Base-by-base conservation (phyloP, 2,329 filamentous ascomycete genomes). In the Cordyceps farinosa region DNA sequence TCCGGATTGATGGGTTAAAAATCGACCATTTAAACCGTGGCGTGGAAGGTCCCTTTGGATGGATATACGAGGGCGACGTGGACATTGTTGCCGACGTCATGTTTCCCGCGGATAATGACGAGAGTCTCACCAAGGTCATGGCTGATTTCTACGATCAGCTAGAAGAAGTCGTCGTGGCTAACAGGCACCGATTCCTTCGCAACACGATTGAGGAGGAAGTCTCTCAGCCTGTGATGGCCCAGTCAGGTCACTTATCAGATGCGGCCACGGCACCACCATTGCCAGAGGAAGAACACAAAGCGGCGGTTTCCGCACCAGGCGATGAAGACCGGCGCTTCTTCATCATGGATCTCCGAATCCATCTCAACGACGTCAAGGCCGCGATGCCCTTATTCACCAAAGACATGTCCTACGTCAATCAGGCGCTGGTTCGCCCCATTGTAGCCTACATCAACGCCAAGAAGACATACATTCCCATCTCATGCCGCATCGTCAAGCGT, bases 381-480 rank as follows among this genome's bases (percentile, higher is more conserved):
- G 89, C 90, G 3, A 93, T 99, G 1, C 95, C 95, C 1, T 84
- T 98, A 57, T 98, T 99, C 78, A 96, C 90, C 1, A 89, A 87
- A 17, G 90, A 97, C 72, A 85, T 98, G 55, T 96, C 92, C 1
- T 99, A 98, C 74, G 90, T 97, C 70, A 98, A 97, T 76, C 96
- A 96, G 74, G 92, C 95, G 1, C 87, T 98, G 5, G 91, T 98
- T 42, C 87, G 95, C 5, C 95, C 95, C 17, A 99, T 99, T 65
- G 93, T 99, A 47, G 95, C 95, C 7, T 99, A 98, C 75, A 98
- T 99, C 77, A 99, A 99, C 76, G 91, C 92, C 48, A 91, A 92
- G 74, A 89, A 89, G 72, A 96, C 94, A 0, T 98, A 97, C 72
- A 98, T 99, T 50, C 95, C 95, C 32, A 92, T 99, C 70, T 90